Evolutionary conservation across 2,329 filamentous ascomycete genomes (phyloP).

Genomic region (Epichloe sibirici): DNA sequence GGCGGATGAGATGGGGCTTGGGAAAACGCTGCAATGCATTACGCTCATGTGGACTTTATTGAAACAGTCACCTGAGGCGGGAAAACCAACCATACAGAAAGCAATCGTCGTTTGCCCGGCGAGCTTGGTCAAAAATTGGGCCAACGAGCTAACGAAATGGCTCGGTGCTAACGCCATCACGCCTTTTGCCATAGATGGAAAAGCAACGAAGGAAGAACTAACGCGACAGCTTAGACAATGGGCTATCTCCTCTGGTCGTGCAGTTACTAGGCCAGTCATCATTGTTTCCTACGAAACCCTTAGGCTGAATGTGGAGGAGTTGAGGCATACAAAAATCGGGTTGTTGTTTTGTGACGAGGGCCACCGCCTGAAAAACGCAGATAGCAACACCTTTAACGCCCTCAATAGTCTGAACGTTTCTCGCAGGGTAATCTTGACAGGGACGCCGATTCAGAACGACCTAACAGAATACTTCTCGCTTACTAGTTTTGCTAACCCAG

Average conservation of each 20-base stretch:
- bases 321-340: conserved; percentile 83
- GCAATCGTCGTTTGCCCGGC: conserved; percentile 95
- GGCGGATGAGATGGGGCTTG: conserved; percentile 97
- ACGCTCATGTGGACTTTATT: conserved; percentile 91
- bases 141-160: conserved; percentile 95
- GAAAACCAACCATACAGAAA: conserved; percentile 87
- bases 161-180: conserved; percentile 81
- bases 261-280: conserved; percentile 81
- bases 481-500: conserved; percentile 92
- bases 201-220: conserved; percentile 87
- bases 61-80: conserved; percentile 92
- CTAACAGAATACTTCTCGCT: conserved; percentile 95
- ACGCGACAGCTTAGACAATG: conserved; percentile 85
- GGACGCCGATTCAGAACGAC: conserved; percentile 96
- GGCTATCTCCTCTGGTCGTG: conserved; percentile 82
- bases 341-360: conserved; percentile 93
- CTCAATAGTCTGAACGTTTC: conserved; percentile 84
- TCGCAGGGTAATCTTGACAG: conserved; percentile 84
- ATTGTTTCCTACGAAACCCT: conserved; percentile 98
- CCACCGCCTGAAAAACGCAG: conserved; percentile 90
- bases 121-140: conserved; percentile 95
- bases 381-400: conserved; percentile 88
- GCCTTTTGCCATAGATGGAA: conserved; percentile 93
- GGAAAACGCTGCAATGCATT: conserved; percentile 96
- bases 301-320: conserved; percentile 77